Base-by-base conservation (phyloP, 805 yeast genomes). In the Candida peoriensis region DNA sequence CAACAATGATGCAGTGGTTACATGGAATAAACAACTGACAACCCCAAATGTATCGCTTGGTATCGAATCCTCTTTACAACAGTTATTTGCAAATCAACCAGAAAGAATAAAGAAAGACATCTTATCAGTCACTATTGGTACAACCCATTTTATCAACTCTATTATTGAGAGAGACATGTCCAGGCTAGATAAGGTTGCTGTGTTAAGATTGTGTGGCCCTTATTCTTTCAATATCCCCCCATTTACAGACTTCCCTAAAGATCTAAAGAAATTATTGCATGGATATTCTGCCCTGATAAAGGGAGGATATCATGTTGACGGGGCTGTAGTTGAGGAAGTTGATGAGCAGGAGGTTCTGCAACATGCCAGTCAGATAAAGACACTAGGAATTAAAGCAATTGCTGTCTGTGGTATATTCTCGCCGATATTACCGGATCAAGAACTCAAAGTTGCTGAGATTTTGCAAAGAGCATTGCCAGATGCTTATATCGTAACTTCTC, bases 101-200 rank as follows among this genome's bases (percentile, higher is more conserved):
- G 34, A 29, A 13, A 39, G 45, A 18, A 40, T 40, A n/a, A 45
- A 52, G n/a, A 44, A 55, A 2, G 60, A 63, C 10, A 58, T 70
- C 6, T 47, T 53, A 5, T 53, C 71, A 1, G 69, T 69, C n/a
- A 68, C 73, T 2, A 68, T 70, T 41, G 75, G 76, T 12, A 70
- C 75, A 4, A 70, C 75, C 1, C 75, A 70, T 41, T 70, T 70
- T 50, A 68, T 70, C 46, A 70, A 70, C 50, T 72, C 74, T 12
- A 70, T 70, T 17, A 58, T 70, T 16, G 75, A 70, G 44, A 63
- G 62, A 37, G 74, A 69, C 44, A 41, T 48, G 18, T 61, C 65
- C 5, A 48, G 70, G 30, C 46, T 69, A 31, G 70, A 65, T 14
- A 54, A 46, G 32, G 72, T 69, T 12, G 74, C 73, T 0, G 72